Conservation (phyloP, 768 basidiomycete species). For the Floccularia luteovirens region DNA sequence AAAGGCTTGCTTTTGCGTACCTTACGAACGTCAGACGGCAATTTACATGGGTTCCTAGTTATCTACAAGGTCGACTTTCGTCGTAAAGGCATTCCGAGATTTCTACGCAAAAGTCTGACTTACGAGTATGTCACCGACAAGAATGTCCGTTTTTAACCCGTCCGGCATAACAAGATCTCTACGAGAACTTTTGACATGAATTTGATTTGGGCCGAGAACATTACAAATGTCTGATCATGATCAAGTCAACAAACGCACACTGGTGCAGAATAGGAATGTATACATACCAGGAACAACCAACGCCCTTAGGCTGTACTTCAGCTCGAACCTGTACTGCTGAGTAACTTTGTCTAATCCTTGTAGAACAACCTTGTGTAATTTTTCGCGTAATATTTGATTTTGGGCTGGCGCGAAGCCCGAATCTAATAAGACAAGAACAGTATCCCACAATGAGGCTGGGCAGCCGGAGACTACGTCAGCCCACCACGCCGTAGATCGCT, state of each 20-base stretch:
- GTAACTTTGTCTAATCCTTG: conserved; percentile 25
- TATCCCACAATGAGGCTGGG: conserved; percentile 46
- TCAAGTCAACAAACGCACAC: not conserved
- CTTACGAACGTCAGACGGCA: conserved; percentile 49
- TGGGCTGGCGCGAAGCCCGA: conserved; percentile 40
- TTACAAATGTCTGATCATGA: conserved; percentile 31
- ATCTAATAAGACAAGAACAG: conserved; percentile 38
- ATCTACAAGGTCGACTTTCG: conserved; percentile 26
- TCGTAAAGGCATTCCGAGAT: not conserved
- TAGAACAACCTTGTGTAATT: conserved; percentile 34
- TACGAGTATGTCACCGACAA: conserved; percentile 46
- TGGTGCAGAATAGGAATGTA: not conserved
- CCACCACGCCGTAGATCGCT: conserved; percentile 50
- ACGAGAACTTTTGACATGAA: conserved; percentile 37
- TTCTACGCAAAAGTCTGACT: conserved; percentile 5
- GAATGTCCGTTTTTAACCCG: conserved; percentile 29
- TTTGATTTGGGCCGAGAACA: conserved; percentile 35
- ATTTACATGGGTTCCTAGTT: conserved; percentile 49
- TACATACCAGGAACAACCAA: conserved; percentile 43
- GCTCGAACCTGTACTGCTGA: conserved; percentile 27
- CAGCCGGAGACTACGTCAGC: conserved; percentile 40
- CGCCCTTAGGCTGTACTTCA: conserved; percentile 42
- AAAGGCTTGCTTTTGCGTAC: conserved; percentile 15
- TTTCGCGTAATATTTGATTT: conserved; percentile 34
- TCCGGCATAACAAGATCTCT: conserved; percentile 23